Conservation (phyloP, 1,284 basidiomycete genomes). For the Irpex rosettiformis region DNA sequence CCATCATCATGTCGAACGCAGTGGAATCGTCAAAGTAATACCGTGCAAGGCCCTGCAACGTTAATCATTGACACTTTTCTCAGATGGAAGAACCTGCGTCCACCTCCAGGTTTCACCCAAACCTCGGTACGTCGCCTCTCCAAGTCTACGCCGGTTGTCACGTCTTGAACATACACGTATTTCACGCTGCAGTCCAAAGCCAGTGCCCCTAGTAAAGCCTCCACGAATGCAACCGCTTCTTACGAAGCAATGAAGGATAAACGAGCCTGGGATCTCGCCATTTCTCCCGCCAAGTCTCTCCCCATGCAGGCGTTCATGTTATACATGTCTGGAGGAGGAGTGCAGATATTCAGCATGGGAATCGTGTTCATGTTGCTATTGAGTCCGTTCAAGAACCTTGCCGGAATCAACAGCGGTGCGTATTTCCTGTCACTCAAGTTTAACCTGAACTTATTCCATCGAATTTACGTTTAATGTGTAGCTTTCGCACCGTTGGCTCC, state of each 20-base stretch:
- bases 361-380: conserved; percentile 89
- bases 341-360: conserved; percentile 92
- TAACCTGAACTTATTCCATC: not conserved
- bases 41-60: conserved; percentile 22
- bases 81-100: not conserved
- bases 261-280: conserved; percentile 86
- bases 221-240: conserved; percentile 35
- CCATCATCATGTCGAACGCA: not conserved
- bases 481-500: conserved; percentile 69
- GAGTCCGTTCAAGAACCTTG: conserved; percentile 76
- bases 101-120: conserved; percentile 11
- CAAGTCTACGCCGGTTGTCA: conserved; percentile 20
- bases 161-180: not conserved
- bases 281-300: conserved; percentile 80
- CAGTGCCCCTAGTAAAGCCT: conserved; percentile 38
- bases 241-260: conserved; percentile 72
- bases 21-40: not conserved
- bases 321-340: conserved; percentile 91
- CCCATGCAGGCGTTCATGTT: conserved; percentile 97
- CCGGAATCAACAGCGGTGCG: conserved; percentile 73
- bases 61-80: conserved; percentile 15
- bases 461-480: conserved; percentile 24
- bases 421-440: conserved; percentile 11
- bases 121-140: conserved; percentile 5
- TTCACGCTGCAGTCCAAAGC: conserved; percentile 27